Evolutionary conservation across 805 yeast genomes (phyloP).

Genomic region (Pichia nanzhaoensis): DNA sequence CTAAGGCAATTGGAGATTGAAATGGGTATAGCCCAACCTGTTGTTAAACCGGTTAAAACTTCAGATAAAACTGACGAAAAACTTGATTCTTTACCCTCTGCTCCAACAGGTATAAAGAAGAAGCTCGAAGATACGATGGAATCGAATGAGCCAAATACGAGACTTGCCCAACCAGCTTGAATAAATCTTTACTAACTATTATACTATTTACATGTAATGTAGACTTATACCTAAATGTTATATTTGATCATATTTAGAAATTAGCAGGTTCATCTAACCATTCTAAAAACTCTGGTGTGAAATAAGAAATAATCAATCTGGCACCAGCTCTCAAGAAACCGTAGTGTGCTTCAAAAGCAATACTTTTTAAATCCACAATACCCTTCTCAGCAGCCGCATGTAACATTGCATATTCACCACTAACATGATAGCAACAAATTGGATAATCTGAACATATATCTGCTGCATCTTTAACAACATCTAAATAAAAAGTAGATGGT

Average conservation of each 20-base stretch:
- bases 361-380: slow-evolving; percentile 71
- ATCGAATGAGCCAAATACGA: slow-evolving; percentile 4
- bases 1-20: slow-evolving; percentile 45
- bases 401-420: slow-evolving; percentile 96
- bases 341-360: slow-evolving; percentile 80
- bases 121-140: slow-evolving; percentile 4
- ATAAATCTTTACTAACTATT: too few relatives aligned
- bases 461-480: slow-evolving; percentile 82
- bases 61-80: not conserved
- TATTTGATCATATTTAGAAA: not conserved
- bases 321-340: slow-evolving; percentile 97
- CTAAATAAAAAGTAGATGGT: slow-evolving; percentile 93
- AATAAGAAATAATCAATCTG: slow-evolving; percentile 79
- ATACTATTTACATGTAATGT: not conserved
- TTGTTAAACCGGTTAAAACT: not conserved
- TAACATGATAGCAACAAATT: slow-evolving; percentile 89
- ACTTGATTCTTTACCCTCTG: slow-evolving; percentile 1
- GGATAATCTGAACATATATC: slow-evolving; percentile 79
- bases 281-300: slow-evolving; percentile 91
- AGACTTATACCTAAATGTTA: not conserved
- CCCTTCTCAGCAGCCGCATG: slow-evolving; percentile 98
- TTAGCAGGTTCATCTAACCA: slow-evolving; percentile 55
- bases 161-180: slow-evolving; percentile 7
- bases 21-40: slow-evolving; percentile 19
- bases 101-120: not conserved